Percentiles rank a stretch among this genome's conserved stretches.
Evolutionary conservation across 1,139 yeast species (phyloP).

Genomic region (Ogataea hybrid): DNA sequence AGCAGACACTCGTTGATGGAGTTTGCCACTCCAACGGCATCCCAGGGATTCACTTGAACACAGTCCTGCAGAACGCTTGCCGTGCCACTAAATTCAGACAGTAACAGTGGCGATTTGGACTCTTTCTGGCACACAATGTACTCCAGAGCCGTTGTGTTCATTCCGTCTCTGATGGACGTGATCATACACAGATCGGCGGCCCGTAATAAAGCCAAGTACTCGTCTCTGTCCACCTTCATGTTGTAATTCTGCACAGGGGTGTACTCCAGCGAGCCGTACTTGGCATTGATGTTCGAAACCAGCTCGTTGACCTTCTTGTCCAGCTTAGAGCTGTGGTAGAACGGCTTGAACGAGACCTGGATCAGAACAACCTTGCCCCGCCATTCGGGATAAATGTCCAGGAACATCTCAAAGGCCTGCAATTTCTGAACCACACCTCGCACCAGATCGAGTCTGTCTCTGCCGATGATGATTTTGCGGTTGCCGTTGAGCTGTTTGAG

Average conservation of each 20-base stretch:
- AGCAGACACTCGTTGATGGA: no score
- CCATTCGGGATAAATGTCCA: no score
- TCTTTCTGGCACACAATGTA: slow-evolving; percentile 84
- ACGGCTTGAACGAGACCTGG: slow-evolving; percentile 87
- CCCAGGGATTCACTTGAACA: no score
- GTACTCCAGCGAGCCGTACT: slow-evolving; percentile 74
- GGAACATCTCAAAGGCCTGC: no score
- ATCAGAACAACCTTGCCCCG: slow-evolving; percentile 81
- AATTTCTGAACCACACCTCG: no score
- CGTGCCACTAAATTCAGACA: no score
- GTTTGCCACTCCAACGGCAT: no score
- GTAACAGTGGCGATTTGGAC: slow-evolving; percentile 69
- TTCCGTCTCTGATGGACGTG: slow-evolving; percentile 92
- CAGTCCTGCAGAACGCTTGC: no score
- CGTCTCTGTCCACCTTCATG: slow-evolving; percentile 83
- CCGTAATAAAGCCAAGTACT: slow-evolving; percentile 81
- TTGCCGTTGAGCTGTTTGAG: no score
- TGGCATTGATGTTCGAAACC: slow-evolving; percentile 75
- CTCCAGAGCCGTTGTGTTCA: slow-evolving; percentile 93
- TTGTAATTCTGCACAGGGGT: slow-evolving; percentile 91
- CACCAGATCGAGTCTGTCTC: no score
- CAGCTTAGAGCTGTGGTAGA: slow-evolving; percentile 52
- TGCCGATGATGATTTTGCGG: no score
- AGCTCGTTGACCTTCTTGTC: slow-evolving; percentile 81
- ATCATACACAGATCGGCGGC: slow-evolving; percentile 89